Base-by-base conservation (phyloP, 768 basidiomycete species). In the Rhizopogon sp. region DNA sequence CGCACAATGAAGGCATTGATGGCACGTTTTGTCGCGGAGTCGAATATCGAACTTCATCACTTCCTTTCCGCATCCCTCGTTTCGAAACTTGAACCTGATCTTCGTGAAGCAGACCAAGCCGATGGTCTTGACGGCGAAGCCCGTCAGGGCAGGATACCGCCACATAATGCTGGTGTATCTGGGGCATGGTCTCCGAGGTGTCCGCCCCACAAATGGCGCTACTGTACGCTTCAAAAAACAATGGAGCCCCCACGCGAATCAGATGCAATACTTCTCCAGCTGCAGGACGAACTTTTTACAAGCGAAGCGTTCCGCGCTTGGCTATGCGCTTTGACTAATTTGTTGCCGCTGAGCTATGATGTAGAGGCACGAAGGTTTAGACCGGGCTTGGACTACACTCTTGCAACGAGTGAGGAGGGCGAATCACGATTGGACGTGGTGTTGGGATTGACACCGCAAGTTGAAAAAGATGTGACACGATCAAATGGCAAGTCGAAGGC, bases 181-280 rank as follows among this genome's bases (percentile, higher is more conserved):
- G 76, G 72, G 3, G 72, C 75, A 4, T 98, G 94, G 93, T 62
- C 66, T 13, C 62, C 90, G 64, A 83, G 82, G 62, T 93, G 95
- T 2, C 96, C 96, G 1, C 93, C 96, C 29, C 93, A 95, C 69
- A 93, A 95, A 68, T 92, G 91, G 80, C 90, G 96, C 35, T 98
- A 94, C 76, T 88, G 90, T 69, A 77, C 79, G 3, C 84, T 95
- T 28, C 70, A 70, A 29, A n/a, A 50, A 22, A 22, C n/a, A 53
- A 37, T 17, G 35, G 52, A 62, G 9, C 43, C 53, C 7, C 25
- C 29, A 9, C 45, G 43, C 13, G 50, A 43, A 20, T 40, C 47
- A 29, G 44, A 56, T 16, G 25, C 56, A 16, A 54, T 66, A 10
- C 42, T 72, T 37, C 66, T 65, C 22, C 60, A 67, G 14, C 73